phyloP scores from a whole-genome alignment of 169 alveolate species.

The Fabrea salina region DNA sequence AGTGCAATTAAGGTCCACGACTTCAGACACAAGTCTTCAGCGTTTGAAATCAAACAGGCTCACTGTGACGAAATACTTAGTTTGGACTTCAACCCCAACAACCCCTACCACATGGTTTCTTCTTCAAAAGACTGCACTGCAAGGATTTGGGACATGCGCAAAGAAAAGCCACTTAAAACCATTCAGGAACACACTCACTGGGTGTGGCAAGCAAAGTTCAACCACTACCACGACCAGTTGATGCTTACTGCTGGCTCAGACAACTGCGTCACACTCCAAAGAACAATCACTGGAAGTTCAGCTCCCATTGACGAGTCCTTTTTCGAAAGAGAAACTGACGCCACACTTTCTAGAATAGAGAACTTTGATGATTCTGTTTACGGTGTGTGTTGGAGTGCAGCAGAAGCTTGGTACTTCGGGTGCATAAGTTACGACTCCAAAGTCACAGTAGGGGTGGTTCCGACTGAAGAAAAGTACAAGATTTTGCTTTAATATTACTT shows the following conservation, averaged over 20 bases:
- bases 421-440: constrained; percentile 82
- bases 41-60: neutral
- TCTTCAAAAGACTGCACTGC: constrained; percentile 83
- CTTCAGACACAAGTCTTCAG: neutral
- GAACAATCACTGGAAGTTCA: constrained; percentile 29
- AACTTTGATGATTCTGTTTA: constrained; percentile 82
- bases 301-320: constrained; percentile 38
- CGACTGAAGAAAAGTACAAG: constrained; percentile 79
- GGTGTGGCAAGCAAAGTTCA: constrained; percentile 77
- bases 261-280: constrained; percentile 68
- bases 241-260: constrained; percentile 85
- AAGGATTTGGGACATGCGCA: constrained; percentile 89
- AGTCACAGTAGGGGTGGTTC: constrained; percentile 75
- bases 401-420: constrained; percentile 88
- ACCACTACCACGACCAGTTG: constrained; percentile 89
- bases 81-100: constrained; percentile 86
- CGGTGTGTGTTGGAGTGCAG: constrained; percentile 77
- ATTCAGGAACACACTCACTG: constrained; percentile 86
- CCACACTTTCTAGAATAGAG: constrained; percentile 37
- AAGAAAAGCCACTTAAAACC: constrained; percentile 56
- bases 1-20: neutral
- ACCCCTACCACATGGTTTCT: constrained; percentile 84
- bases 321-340: constrained; percentile 34
- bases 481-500: constrained; percentile 69
- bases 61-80: constrained; percentile 64